Evolutionary conservation across 441 rosid species (phyloP), one percentile per base, ranked within the genome.

Genomic region (Euphorbia schlechtendalii): DNA sequence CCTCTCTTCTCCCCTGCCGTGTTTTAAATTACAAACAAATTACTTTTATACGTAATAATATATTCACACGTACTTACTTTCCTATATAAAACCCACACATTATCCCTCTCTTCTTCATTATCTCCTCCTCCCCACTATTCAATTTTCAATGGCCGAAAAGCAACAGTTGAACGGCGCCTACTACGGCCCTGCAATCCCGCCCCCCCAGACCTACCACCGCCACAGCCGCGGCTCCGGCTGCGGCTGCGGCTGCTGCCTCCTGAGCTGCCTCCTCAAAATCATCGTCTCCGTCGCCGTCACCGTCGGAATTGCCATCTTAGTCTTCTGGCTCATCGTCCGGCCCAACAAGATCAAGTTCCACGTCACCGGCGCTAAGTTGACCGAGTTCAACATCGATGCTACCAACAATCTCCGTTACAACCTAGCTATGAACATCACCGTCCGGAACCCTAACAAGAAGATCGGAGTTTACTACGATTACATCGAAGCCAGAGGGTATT

Each of bases 191-290:
- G 32, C 69, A 22, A 67, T 74, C 66, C 74, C 72, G 10, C 78
- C 78, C 9, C 56, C 55, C 1, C 72, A 75, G 8, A 65, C 59
- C 68, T 84, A 80, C 76, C 85, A 78, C 71, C 76, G 87, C 64
- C 90, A 65, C 0, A 76, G 93, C 70, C 83, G 48, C 17, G 71
- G 71, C 17, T 83, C 92, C n/a, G n/a, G n/a, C n/a, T n/a, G n/a
- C 36, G 48, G 48, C 9, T 81, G 91, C 58, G 46, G 75, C 70
- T 71, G 78, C n/a, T 75, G 78, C 24, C 67, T 75, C 51, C 21
- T 75, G 2, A 45, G 32, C 40, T 48, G 59, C 72, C 70, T 60
- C 12, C 51, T 60, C 32, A 60, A 60, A 25, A 64, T 64, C 38
- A 24, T 64, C 5, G 11, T 64, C 51, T 22, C 60, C 38, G 14